Conservation (phyloP, 345 rosid species). For the Psidium guajava region DNA sequence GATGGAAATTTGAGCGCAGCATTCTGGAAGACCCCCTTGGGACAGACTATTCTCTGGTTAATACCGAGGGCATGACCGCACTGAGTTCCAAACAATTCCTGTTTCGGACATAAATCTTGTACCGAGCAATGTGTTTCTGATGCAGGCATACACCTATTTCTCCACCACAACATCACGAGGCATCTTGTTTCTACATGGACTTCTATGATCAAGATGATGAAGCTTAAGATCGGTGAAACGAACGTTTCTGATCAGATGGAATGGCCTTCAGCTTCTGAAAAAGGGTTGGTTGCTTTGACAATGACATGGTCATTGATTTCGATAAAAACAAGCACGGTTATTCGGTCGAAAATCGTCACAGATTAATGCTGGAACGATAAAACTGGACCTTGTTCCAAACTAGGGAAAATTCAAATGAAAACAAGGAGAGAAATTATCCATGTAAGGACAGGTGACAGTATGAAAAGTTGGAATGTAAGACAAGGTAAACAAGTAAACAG, state of each 20-base stretch:
- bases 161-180: neutral
- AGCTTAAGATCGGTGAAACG: neutral
- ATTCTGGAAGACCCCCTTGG: neutral
- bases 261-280: neutral
- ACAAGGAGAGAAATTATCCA: neutral
- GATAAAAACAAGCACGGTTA: neutral
- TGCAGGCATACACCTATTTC: neutral
- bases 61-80: neutral
- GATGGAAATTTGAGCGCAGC: neutral
- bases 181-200: neutral
- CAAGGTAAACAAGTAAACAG: too few species aligned
- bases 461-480: neutral
- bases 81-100: neutral
- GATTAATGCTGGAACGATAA: neutral
- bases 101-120: neutral
- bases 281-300: neutral
- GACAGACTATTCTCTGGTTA: neutral
- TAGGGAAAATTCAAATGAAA: neutral
- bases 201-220: neutral
- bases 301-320: neutral
- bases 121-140: neutral
- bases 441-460: neutral
- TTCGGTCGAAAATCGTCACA: neutral
- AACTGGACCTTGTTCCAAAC: neutral
- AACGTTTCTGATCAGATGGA: neutral